phyloP scores from a whole-genome alignment of 169 alveolate species.

The Cardiosporidium cionae region DNA sequence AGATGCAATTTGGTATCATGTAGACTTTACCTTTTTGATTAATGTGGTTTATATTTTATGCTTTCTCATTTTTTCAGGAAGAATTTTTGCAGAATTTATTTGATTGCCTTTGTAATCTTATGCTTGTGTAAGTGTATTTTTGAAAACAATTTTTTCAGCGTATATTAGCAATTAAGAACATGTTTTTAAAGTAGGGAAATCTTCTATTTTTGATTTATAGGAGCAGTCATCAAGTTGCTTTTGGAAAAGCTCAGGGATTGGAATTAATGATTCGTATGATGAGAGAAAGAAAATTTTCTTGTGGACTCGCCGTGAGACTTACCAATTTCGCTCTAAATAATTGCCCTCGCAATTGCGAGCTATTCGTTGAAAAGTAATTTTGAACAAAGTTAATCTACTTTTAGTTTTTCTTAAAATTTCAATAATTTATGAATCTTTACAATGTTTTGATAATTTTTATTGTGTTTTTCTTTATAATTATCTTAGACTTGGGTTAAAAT shows the following conservation, averaged over 20 bases:
- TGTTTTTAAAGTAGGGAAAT: too few species aligned
- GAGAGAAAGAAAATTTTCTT: conserved; percentile 36
- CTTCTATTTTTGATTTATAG: too few species aligned
- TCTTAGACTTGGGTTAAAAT: conserved; percentile 42
- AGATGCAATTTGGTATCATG: too few species aligned
- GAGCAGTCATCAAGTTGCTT: conserved; percentile 40
- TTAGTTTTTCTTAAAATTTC: neutral
- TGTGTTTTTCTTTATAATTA: too few species aligned
- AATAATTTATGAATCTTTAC: neutral
- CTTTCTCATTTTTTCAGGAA: conserved; percentile 30
- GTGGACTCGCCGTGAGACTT: conserved; percentile 42
- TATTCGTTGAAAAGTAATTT: conserved; percentile 43
- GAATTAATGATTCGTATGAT: conserved; percentile 41
- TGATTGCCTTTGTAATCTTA: conserved; percentile 58
- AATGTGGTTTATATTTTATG: too few species aligned
- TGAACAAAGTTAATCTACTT: too few species aligned
- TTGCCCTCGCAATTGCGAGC: conserved; percentile 41
- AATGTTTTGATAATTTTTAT: too few species aligned
- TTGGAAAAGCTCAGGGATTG: conserved; percentile 58
- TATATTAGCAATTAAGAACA: too few species aligned
- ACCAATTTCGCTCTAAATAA: conserved; percentile 48
- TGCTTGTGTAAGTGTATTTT: conserved; percentile 45
- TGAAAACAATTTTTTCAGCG: too few species aligned
- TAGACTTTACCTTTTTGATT: neutral
- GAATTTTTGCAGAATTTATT: conserved; percentile 58